Percentiles rank a stretch among this genome's conserved stretches.
phyloP scores from a whole-genome alignment of 345 rosid genomes.

The Populus pruinosa region DNA sequence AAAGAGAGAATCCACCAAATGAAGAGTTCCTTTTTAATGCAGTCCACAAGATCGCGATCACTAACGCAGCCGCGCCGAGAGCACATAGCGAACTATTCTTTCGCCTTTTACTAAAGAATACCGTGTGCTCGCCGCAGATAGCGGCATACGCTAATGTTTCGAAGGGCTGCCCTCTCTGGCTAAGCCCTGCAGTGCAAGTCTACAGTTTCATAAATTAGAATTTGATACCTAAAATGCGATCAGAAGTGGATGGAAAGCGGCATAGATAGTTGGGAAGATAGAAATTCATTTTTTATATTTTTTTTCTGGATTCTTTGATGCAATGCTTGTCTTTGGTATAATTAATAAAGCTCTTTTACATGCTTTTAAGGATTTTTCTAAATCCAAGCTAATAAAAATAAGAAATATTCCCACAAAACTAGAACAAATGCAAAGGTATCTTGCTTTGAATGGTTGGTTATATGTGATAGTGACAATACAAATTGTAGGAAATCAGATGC shows the following conservation, averaged over 20 bases:
- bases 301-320: too few relatives aligned
- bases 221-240: too few relatives aligned
- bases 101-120: constrained; percentile 56
- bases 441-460: neutral
- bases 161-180: neutral
- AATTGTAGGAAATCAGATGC: neutral
- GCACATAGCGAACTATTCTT: constrained; percentile 50
- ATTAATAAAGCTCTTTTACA: too few relatives aligned
- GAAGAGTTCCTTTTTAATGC: neutral
- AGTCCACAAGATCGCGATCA: accelerated
- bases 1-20: neutral
- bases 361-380: neutral
- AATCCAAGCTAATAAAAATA: neutral
- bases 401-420: neutral
- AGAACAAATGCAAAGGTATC: neutral
- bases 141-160: constrained; percentile 18
- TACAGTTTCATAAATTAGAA: too few relatives aligned
- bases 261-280: too few relatives aligned
- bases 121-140: constrained; percentile 32
- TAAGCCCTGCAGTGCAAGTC: neutral
- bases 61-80: constrained; percentile 31
- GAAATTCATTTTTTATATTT: too few relatives aligned
- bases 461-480: neutral
- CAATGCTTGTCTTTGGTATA: too few relatives aligned
- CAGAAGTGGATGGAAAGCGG: too few relatives aligned